These are phyloP conservation scores for Backusella tuberculispora DNA, from an alignment of 192 early-diverging fungal genomes.

Conservation along the genomic window DNA sequence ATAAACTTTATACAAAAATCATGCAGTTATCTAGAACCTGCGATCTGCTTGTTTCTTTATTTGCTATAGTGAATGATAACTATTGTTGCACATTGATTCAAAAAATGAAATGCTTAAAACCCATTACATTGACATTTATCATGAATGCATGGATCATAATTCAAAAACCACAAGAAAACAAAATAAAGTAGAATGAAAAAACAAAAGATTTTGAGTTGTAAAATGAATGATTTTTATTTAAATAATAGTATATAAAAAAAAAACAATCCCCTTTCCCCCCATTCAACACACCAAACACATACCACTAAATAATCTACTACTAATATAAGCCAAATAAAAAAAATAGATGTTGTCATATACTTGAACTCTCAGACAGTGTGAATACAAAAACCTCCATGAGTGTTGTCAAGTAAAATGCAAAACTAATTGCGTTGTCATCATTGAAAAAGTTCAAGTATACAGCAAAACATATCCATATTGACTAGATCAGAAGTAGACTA, in stretches of 20 bases:
- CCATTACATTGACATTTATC: too few relatives aligned
- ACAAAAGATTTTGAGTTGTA: neutral
- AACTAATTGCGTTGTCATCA: constrained; percentile 13
- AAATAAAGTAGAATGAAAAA: too few relatives aligned
- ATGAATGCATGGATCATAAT: too few relatives aligned
- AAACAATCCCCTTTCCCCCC: neutral
- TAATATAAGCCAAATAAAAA: neutral
- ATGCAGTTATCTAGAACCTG: too few relatives aligned
- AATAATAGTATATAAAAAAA: neutral
- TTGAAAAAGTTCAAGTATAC: neutral
- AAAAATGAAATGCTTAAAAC: too few relatives aligned
- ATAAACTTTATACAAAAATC: too few relatives aligned
- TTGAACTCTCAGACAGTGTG: constrained; percentile 26
- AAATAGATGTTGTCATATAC: neutral
- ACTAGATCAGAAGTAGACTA: neutral
- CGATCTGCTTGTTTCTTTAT: too few relatives aligned
- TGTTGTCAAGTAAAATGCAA: constrained; percentile 2
- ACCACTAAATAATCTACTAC: neutral
- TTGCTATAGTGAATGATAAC: too few relatives aligned
- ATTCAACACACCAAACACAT: neutral
- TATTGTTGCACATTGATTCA: too few relatives aligned
- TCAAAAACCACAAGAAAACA: too few relatives aligned
- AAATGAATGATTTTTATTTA: neutral
- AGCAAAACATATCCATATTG: neutral
- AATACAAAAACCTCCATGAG: constrained; percentile 28